phyloP scores from a whole-genome alignment of 129 eudicot species.

The Artemisia annua region DNA sequence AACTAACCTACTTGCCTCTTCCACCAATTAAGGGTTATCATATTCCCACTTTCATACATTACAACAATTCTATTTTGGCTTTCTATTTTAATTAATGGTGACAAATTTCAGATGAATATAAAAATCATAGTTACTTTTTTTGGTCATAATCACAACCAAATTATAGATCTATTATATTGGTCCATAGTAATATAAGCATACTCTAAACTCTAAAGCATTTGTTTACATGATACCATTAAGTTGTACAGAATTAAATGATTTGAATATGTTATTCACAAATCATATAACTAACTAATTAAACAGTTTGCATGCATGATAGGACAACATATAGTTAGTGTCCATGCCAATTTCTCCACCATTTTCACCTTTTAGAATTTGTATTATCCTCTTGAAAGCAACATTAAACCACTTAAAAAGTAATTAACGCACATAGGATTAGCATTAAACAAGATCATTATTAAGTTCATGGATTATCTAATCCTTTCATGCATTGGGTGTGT shows the following conservation, averaged over 20 bases:
- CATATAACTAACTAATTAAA: background rate
- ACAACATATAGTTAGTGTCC: slow-evolving; percentile 31
- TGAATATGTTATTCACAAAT: too few species aligned
- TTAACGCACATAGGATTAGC: slow-evolving; percentile 27
- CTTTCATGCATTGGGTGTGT: slow-evolving; percentile 33
- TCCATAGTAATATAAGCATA: too few species aligned
- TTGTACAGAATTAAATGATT: too few species aligned
- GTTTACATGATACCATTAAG: too few species aligned
- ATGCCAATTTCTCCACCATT: slow-evolving; percentile 38
- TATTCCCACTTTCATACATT: background rate
- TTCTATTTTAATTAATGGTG: background rate
- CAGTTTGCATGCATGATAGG: slow-evolving; percentile 8
- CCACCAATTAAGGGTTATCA: background rate
- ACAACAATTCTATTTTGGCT: background rate
- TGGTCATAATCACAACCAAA: too few species aligned
- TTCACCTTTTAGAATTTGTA: slow-evolving; percentile 15
- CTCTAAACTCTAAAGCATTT: too few species aligned
- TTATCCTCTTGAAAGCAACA: slow-evolving; percentile 22
- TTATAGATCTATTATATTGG: too few species aligned
- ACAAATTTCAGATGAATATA: background rate
- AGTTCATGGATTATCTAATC: slow-evolving; percentile 34
- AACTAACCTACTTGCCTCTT: background rate
- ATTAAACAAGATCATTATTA: slow-evolving; percentile 28
- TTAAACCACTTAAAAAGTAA: slow-evolving; percentile 32
- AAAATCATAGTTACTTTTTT: background rate